These are phyloP conservation scores for Trypanosoma caninum DNA, from an alignment of 208 protist genomes.

Conservation along the genomic window DNA sequence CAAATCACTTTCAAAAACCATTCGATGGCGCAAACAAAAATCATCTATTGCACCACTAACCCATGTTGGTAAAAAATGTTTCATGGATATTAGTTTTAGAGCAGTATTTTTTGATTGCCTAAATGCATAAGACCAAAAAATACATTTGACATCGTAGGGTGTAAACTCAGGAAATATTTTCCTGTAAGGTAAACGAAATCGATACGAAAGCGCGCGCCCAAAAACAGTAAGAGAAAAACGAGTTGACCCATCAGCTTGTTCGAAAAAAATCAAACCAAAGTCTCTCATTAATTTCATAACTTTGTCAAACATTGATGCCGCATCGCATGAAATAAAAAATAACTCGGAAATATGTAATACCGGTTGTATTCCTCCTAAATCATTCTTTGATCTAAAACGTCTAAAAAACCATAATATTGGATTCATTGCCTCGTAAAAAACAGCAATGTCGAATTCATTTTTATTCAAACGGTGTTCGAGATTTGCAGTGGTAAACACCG, in stretches of 20 bases:
- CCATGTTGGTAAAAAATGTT: conserved; percentile 42
- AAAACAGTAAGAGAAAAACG: conserved; percentile 37
- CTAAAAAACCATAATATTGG: conserved; percentile 65
- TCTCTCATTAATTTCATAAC: conserved; percentile 32
- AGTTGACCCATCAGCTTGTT: conserved; percentile 12
- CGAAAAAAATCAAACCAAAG: conserved; percentile 29
- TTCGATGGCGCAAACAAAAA: conserved; percentile 41
- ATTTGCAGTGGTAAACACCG: not conserved
- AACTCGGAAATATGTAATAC: conserved; percentile 34
- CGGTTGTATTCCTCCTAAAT: conserved; percentile 39
- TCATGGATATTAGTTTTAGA: conserved; percentile 18
- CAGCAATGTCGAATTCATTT: conserved; percentile 12
- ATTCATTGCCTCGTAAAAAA: conserved; percentile 22
- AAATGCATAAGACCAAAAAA: conserved; percentile 72
- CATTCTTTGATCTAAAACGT: conserved; percentile 49
- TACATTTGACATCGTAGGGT: conserved; percentile 54
- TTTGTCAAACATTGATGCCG: conserved; percentile 32
- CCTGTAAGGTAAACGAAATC: conserved; percentile 44
- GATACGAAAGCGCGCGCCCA: conserved; percentile 57
- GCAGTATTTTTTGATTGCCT: conserved; percentile 36
- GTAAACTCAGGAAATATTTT: conserved; percentile 31
- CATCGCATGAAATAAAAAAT: conserved; percentile 37
- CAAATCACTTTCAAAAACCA: conserved; percentile 34
- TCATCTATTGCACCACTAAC: conserved; percentile 29
- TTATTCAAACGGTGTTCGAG: conserved; percentile 6